Evolutionary conservation across 129 eudicot genomes (phyloP).

Genomic region (Pseudognaphalium luteoalbum): DNA sequence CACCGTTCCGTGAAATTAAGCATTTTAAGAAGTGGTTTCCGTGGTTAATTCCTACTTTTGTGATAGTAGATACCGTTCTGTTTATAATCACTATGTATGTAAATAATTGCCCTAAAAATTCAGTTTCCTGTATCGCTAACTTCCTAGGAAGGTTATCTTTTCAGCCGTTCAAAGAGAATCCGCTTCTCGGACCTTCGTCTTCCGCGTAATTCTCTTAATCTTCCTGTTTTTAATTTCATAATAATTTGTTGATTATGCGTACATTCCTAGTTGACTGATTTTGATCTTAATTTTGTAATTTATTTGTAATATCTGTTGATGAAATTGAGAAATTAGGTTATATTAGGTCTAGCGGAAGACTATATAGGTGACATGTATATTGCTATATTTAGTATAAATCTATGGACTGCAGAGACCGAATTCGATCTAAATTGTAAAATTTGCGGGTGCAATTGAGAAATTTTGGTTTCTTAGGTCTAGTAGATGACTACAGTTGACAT

Average conservation of each 20-base stretch:
- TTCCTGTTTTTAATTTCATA: not conserved
- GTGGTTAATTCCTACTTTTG: conserved; percentile 73
- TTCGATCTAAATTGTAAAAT: not conserved
- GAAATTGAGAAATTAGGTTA: not conserved
- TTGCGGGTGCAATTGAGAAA: not conserved
- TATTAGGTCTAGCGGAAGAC: conserved; percentile 2
- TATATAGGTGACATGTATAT: not conserved
- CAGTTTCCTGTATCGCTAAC: conserved; percentile 63
- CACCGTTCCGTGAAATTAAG: conserved; percentile 51
- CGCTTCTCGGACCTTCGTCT: conserved; percentile 94
- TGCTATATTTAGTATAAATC: not conserved
- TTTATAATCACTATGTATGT: conserved; percentile 77
- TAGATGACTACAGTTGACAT: not conserved
- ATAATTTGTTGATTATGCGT: not conserved
- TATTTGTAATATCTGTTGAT: no score
- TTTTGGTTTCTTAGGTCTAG: not conserved
- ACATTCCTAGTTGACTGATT: not conserved
- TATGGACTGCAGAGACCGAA: not conserved
- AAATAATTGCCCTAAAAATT: conserved; percentile 75
- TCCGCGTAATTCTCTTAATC: conserved; percentile 48
- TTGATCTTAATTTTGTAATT: not conserved
- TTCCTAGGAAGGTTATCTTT: conserved; percentile 76
- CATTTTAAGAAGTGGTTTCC: conserved; percentile 72
- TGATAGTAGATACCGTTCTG: conserved; percentile 56
- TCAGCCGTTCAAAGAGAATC: conserved; percentile 88